Evolutionary conservation across 257 asterid genomes (phyloP).

Genomic region (Jacaranda copaia): DNA sequence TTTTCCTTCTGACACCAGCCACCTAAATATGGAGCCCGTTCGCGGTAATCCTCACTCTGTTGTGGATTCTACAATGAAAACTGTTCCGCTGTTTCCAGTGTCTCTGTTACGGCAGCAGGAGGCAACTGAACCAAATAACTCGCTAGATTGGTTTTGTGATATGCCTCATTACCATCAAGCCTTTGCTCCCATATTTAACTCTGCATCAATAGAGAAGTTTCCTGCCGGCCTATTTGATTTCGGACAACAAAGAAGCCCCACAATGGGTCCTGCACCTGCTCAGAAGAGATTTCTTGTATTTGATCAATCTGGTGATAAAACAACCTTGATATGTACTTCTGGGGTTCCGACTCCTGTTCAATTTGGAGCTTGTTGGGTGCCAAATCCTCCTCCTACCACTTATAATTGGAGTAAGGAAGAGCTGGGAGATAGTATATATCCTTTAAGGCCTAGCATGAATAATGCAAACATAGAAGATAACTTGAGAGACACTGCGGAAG

Average conservation of each 20-base stretch:
- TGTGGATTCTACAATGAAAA: slow-evolving; percentile 51
- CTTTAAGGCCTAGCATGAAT: slow-evolving; percentile 33
- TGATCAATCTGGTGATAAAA: slow-evolving; percentile 83
- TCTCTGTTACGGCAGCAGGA: slow-evolving; percentile 48
- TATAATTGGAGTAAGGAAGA: slow-evolving; percentile 47
- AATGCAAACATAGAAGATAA: slow-evolving; percentile 47
- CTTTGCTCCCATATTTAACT: slow-evolving; percentile 43
- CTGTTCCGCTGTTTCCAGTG: slow-evolving; percentile 44
- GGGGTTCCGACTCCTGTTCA: slow-evolving; percentile 47
- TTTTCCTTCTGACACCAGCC: slow-evolving; percentile 43
- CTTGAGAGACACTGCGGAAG: slow-evolving; percentile 43
- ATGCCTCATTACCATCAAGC: slow-evolving; percentile 51
- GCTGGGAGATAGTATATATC: slow-evolving; percentile 32
- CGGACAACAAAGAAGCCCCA: slow-evolving; percentile 39
- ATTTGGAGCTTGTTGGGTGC: slow-evolving; percentile 42
- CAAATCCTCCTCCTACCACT: slow-evolving; percentile 43
- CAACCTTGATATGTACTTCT: slow-evolving; percentile 67
- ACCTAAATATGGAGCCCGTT: slow-evolving; percentile 45
- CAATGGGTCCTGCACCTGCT: slow-evolving; percentile 34
- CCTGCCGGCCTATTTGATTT: slow-evolving; percentile 27
- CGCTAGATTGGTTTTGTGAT: slow-evolving; percentile 48
- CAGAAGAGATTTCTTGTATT: slow-evolving; percentile 78
- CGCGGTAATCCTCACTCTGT: slow-evolving; percentile 48
- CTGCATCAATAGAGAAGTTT: slow-evolving; percentile 42
- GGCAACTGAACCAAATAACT: slow-evolving; percentile 46